phyloP scores from a whole-genome alignment of 2,329 filamentous ascomycete species.

The Calonectria henricotiae region DNA sequence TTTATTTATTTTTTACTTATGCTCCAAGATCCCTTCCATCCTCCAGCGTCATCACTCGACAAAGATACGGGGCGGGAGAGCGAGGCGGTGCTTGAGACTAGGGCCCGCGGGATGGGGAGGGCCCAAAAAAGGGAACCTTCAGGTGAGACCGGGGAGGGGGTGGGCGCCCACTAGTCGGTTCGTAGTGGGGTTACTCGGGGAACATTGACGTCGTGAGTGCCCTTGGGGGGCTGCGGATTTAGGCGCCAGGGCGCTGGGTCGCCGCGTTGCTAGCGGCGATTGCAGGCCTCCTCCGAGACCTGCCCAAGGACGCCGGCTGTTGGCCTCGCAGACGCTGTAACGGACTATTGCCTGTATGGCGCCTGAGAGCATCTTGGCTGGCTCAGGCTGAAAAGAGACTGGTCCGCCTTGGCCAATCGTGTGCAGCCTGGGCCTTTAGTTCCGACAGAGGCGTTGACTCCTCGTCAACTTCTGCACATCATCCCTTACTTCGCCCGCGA shows the following conservation, averaged over 20 bases:
- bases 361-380: conserved; percentile 23
- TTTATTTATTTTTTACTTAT: no score
- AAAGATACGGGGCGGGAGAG: conserved; percentile 27
- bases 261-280: conserved; percentile 18
- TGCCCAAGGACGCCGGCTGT: neutral
- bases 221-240: conserved; percentile 8
- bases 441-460: conserved; percentile 15
- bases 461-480: conserved; percentile 3
- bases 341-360: conserved; percentile 26
- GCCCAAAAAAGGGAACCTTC: conserved; percentile 22
- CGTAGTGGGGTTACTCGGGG: conserved; percentile 20
- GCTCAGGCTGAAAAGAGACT: conserved; percentile 21
- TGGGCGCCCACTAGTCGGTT: conserved; percentile 14
- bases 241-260: conserved; percentile 21
- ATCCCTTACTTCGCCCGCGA: conserved; percentile 25
- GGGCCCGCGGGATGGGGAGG: conserved; percentile 5
- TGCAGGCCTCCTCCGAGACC: conserved; percentile 20
- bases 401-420: conserved; percentile 22
- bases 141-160: conserved; percentile 22
- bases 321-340: conserved; percentile 22
- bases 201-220: conserved; percentile 15
- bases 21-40: neutral
- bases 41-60: neutral
- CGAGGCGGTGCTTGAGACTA: conserved; percentile 28
- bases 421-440: conserved; percentile 10